A percentile compares a stretch with the other conserved stretches of the same genome.
Evolutionary conservation across 441 rosid genomes (phyloP).

Genomic region (Brassica hybrid): DNA sequence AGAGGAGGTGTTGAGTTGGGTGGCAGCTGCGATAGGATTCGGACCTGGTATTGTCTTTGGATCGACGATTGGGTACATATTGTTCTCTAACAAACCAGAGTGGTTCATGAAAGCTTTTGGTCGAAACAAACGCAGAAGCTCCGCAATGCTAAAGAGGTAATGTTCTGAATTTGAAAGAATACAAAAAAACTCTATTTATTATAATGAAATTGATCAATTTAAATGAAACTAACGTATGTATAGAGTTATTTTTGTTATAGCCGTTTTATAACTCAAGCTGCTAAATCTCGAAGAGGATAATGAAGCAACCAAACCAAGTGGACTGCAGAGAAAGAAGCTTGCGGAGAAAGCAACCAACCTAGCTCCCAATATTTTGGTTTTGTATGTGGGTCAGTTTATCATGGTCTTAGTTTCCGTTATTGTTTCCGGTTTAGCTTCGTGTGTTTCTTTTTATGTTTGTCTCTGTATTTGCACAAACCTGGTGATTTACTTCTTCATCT

Average conservation of each 20-base stretch:
- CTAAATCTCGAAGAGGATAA: background rate
- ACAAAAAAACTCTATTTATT: background rate
- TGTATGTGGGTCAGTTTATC: background rate
- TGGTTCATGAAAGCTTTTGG: background rate
- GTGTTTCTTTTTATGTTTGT: background rate
- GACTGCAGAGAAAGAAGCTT: background rate
- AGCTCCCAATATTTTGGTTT: background rate
- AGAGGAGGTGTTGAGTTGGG: background rate
- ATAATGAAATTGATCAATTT: background rate
- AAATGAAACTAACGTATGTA: background rate
- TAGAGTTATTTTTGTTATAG: background rate
- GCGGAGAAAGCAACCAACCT: background rate
- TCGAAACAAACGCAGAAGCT: background rate
- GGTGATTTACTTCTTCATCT: background rate
- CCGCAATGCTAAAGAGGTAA: background rate
- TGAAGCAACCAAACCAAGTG: background rate
- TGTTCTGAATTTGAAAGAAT: background rate
- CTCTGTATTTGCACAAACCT: background rate
- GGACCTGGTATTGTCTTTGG: constrained; percentile 1
- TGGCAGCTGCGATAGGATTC: background rate
- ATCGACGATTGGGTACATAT: background rate
- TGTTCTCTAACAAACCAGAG: background rate
- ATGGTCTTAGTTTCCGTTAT: background rate
- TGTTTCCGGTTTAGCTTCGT: background rate
- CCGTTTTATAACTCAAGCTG: background rate